Evolutionary conservation across 148 eudicot species (phyloP), one percentile per base, ranked within the genome.

Genomic region (Polygonum aviculare): DNA sequence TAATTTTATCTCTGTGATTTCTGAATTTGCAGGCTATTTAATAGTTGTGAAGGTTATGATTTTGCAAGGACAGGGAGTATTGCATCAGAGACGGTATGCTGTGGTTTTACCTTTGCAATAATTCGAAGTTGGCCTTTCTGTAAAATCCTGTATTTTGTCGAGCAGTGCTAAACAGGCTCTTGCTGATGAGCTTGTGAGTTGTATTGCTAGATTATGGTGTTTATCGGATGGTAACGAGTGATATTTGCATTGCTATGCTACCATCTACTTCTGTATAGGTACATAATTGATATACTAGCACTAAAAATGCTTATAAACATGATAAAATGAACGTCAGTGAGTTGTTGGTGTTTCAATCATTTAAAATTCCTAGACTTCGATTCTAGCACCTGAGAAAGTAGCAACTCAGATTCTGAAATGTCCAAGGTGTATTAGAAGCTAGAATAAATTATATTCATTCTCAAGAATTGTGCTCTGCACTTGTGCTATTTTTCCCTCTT

Each of bases 1-100:
- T 62, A 12, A 65, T 36, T 65, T 41, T 33, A n/a, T 65, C 7
- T 65, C 44, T 65, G 8, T 19, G 44, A 36, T 35, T 65, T 33
- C 71, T 12, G 71, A 65, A 36, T 2, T 77, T 76, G 81, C 88
- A 95, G 98, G 79, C 40, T 88, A 69, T 92, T 95, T 83, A 82
- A 78, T 9, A 88, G 88, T 69, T 90, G 86, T 69, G 96, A 92
- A 75, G 93, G 86, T 63, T 84, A 83, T 81, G 98, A 92, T 80
- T 94, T 89, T 86, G 96, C 98, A 19, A 89, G 98, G 80, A 94
- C 97, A 45, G 98, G 98, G 55, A 88, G 79, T 72, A 49, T 69
- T 38, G 90, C 88, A n/a, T 72, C 90, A 51, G 93, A 92, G 80
- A 82, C 77, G 92, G 98, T 94, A 67, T 71, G 78, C 62, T 41